Evolutionary conservation across 2,329 filamentous ascomycete species (phyloP), one percentile per base, ranked within the genome.

Genomic region (Calycina marina): DNA sequence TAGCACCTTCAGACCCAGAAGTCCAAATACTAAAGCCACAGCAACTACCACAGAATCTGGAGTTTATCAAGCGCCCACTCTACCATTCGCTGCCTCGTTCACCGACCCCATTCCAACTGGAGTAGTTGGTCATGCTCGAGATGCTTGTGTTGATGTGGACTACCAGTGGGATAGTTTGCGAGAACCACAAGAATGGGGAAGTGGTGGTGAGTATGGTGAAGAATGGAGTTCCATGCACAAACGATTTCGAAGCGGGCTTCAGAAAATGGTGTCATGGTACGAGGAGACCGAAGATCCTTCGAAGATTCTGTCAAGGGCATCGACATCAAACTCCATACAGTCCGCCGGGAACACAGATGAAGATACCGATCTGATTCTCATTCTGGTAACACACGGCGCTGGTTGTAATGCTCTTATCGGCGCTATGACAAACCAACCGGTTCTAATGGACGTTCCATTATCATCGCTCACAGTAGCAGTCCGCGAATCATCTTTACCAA

Each of bases 201-300:
- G 84, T 47, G 88, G 88, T 6, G 90, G 88, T 24, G 69, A 77
- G 26, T 81, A 83, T 46, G 85, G 83, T 1, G 90, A 98, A 56
- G 90, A 96, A 56, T 98, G 90, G 90, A 80, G 83, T 17, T 66
- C 74, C 3, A 96, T 98, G 90, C 90, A 98, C 56, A 77, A 77
- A 51, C 72, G 90, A 14, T 93, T 96, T 48, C 70, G 85, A 22
- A 71, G 65, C 39, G 88, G 88, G 1, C 56, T 94, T 24, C 75
- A 81, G 42, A 72, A 72, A 27, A 69, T 94, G 60, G 62, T 94
- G 9, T 68, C 78, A 37, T 96, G 85, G 82, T 98, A 98, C 51
- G 58, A 60, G 33, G 57, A 65, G 52, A 47, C 72, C 54, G 63
- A 69, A 17, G 55, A 60, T 15, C 63, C 67, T 3, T 60, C 62